Evolutionary conservation across 176 grass and related monocot genomes (phyloP), one percentile per base, ranked within the genome.

Genomic region (Phoenix dactylifera): DNA sequence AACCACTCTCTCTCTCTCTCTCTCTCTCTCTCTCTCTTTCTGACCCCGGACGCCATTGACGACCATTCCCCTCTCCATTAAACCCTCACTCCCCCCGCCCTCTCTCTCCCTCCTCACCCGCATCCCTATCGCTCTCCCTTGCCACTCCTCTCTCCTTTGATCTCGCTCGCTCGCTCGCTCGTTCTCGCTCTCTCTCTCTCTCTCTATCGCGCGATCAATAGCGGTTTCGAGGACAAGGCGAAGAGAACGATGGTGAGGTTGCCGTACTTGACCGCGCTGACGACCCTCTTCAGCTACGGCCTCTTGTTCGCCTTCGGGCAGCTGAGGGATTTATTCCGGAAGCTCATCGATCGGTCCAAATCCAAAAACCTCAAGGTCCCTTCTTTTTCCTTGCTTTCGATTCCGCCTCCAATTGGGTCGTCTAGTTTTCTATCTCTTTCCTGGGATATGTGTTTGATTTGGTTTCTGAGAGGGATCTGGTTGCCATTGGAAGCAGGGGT

Each of bases 281-380:
- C 82, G 32, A 85, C 86, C 54, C 82, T 85, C 22, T 82, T 90
- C 74, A 90, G 87, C 82, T 90, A 90, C 62, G 87, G 87, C 3
- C 60, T 90, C 71, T 78, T 90, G 30, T 85, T 90, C 59, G 87
- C 76, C 32, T 90, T 90, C 71, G 86, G 86, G 24, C 82, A 90
- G 72, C 75, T 90, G 54, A 65, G 82, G 20, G 82, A 90, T 79
- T 79, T 86, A 64, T 90, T 86, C 55, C 72, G 82, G 64, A 86
- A 76, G 51, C 17, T 90, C 54, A 1, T 86, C 54, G 87, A 82
- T 72, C 82, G 71, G 82, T 79, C 72, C 71, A 76, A 76, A 57
- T 73, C 87, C 52, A 82, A 86, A 70, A 74, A 82, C 64, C 67
- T 86, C 30, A 82, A 90, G 82, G 87, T 66, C 24, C 16, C 7